Percentiles rank a stretch among this genome's conserved stretches.
phyloP scores from a whole-genome alignment of 345 rosid species.

The Linum tenue region DNA sequence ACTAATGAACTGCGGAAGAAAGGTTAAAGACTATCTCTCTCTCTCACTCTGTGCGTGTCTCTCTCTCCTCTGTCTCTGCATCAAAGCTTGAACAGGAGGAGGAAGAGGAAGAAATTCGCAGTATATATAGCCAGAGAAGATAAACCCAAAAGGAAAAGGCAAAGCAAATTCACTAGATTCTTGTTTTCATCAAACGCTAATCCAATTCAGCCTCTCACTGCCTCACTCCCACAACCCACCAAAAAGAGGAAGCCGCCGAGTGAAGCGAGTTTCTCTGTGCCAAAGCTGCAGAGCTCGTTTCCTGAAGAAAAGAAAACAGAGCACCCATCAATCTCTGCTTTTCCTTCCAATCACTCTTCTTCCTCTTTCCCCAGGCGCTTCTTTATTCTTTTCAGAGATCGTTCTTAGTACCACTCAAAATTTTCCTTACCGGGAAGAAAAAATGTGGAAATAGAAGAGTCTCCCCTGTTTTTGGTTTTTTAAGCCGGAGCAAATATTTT shows the following conservation, averaged over 20 bases:
- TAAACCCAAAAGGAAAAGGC: neutral
- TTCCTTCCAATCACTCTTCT: neutral
- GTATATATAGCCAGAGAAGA: neutral
- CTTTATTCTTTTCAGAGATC: constrained; percentile 10
- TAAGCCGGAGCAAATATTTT: too few relatives aligned
- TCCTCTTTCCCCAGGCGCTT: constrained; percentile 4
- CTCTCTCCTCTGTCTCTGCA: neutral
- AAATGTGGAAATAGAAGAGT: neutral
- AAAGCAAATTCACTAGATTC: neutral
- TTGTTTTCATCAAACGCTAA: neutral
- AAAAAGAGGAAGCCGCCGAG: too few relatives aligned
- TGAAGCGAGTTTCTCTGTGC: too few relatives aligned
- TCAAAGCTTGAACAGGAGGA: neutral
- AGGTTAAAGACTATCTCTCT: too few relatives aligned
- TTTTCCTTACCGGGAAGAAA: constrained; percentile 5
- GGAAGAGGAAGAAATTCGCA: neutral
- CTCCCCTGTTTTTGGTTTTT: too few relatives aligned
- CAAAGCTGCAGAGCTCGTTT: neutral
- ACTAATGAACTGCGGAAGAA: too few relatives aligned
- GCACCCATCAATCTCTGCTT: neutral
- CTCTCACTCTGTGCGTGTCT: neutral
- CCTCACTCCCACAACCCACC: neutral
- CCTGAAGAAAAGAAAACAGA: neutral
- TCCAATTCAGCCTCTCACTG: neutral
- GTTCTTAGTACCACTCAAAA: constrained; percentile 5